A percentile compares a stretch with the other conserved stretches of the same genome.
phyloP scores from a whole-genome alignment of 129 eudicot species.

The Artemisia tridentata region DNA sequence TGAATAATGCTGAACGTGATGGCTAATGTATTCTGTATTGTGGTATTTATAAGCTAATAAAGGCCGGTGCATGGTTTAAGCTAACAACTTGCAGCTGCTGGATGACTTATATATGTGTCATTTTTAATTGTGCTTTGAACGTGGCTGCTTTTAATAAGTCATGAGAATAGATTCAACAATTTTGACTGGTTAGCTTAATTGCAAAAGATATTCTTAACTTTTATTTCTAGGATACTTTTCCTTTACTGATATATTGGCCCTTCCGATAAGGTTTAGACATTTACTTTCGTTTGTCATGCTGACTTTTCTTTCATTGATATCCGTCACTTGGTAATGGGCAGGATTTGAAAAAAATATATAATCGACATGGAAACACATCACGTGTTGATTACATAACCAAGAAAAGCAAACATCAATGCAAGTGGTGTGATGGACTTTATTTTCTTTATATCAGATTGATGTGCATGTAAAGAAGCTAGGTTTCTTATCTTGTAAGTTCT shows the following conservation, averaged over 20 bases:
- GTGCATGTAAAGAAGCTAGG: slow-evolving; percentile 16
- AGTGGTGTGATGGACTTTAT: slow-evolving; percentile 2
- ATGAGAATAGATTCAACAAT: too few relatives aligned
- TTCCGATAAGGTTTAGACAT: background rate
- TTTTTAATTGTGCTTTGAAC: too few relatives aligned
- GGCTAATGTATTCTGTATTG: background rate
- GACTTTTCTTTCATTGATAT: background rate
- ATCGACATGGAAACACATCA: slow-evolving; percentile 21
- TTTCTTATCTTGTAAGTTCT: background rate
- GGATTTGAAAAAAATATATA: background rate
- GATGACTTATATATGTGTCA: too few relatives aligned
- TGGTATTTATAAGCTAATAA: background rate
- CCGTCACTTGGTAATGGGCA: background rate
- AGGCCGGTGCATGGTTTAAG: too few relatives aligned
- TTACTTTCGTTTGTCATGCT: background rate
- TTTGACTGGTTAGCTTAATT: too few relatives aligned
- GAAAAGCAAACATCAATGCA: slow-evolving; percentile 16
- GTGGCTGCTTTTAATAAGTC: too few relatives aligned
- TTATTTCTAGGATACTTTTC: background rate
- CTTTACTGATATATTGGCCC: background rate
- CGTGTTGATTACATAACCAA: slow-evolving; percentile 15
- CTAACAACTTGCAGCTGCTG: too few relatives aligned
- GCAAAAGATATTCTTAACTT: background rate
- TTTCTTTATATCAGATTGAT: slow-evolving; percentile 21
- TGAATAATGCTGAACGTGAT: slow-evolving; percentile 7